Conservation (phyloP, 2,329 filamentous ascomycete genomes). For the Ophiosphaerella korrae region DNA sequence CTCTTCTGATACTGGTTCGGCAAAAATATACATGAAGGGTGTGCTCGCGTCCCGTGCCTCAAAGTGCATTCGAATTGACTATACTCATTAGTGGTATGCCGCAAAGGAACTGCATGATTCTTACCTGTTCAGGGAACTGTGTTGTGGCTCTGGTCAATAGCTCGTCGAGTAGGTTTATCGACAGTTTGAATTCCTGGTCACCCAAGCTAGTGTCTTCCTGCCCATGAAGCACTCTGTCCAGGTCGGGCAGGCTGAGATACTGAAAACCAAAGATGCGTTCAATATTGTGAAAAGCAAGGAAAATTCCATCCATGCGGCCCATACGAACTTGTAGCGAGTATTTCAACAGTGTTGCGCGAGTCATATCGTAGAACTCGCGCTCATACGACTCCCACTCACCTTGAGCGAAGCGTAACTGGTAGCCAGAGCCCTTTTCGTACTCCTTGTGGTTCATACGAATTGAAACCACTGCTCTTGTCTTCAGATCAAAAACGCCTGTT, state of each 20-base stretch:
- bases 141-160: conserved; percentile 75
- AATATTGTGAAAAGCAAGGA: conserved; percentile 94
- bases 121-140: conserved; percentile 70
- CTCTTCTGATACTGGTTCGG: conserved; percentile 76
- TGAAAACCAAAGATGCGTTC: conserved; percentile 97
- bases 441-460: conserved; percentile 84
- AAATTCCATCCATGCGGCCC: conserved; percentile 98
- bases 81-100: conserved; percentile 12
- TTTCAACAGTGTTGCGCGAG: conserved; percentile 89
- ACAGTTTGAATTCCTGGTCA: conserved; percentile 83
- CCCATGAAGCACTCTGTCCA: conserved; percentile 90
- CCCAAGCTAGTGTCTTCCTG: conserved; percentile 70
- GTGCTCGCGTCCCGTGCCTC: conserved; percentile 69
- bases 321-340: conserved; percentile 96
- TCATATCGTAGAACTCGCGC: conserved; percentile 96
- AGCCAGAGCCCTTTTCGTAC: conserved; percentile 77
- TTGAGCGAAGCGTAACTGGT: conserved; percentile 77
- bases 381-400: conserved; percentile 92
- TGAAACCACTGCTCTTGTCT: conserved; percentile 88
- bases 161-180: conserved; percentile 78
- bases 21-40: conserved; percentile 86
- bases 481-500: conserved; percentile 92
- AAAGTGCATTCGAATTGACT: conserved; percentile 78
- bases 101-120: background rate
- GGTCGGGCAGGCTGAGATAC: conserved; percentile 83